A percentile compares a stretch with the other conserved stretches of the same genome.
Evolutionary conservation across 1,284 basidiomycete species (phyloP).

Genomic region (Ustilago cynodontis): DNA sequence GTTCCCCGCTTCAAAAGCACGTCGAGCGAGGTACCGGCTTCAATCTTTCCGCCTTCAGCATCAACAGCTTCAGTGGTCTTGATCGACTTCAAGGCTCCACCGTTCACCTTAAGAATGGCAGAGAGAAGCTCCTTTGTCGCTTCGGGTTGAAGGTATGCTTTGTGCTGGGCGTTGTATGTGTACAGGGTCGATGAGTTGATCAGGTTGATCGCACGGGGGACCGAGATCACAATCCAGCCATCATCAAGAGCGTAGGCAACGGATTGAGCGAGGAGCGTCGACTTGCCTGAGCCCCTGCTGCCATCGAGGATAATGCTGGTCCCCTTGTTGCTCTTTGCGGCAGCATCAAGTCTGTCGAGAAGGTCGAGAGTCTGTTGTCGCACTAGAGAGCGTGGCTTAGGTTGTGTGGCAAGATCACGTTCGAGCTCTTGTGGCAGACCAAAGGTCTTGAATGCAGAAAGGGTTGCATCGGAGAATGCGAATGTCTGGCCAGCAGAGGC

Average conservation of each 20-base stretch:
- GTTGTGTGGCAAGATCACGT: conserved; percentile 46
- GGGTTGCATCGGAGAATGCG: conserved; percentile 51
- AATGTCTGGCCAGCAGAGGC: conserved; percentile 44
- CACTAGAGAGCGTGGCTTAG: conserved; percentile 52
- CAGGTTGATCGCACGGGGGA: conserved; percentile 82
- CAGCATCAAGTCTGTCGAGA: conserved; percentile 54
- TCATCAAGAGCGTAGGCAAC: conserved; percentile 79
- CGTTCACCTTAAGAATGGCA: conserved; percentile 70
- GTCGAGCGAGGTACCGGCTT: conserved; percentile 44
- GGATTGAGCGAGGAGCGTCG: conserved; percentile 82
- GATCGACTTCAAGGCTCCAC: conserved; percentile 33
- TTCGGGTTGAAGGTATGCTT: conserved; percentile 82
- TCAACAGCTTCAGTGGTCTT: conserved; percentile 25
- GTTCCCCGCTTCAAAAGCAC: conserved; percentile 37
- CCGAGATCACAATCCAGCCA: conserved; percentile 87
- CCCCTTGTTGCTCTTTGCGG: conserved; percentile 27
- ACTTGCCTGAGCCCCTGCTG: conserved; percentile 83
- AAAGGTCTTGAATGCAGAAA: conserved; percentile 55
- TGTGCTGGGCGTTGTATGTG: conserved; percentile 80
- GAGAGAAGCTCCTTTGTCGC: conserved; percentile 69
- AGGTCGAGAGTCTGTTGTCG: conserved; percentile 58
- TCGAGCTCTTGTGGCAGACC: conserved; percentile 59
- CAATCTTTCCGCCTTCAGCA: conserved; percentile 37
- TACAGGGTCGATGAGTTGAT: conserved; percentile 84
- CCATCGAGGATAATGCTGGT: conserved; percentile 72